These are phyloP conservation scores for Thalassia testudinum DNA, from an alignment of 116 monocot genomes.

Conservation along the genomic window DNA sequence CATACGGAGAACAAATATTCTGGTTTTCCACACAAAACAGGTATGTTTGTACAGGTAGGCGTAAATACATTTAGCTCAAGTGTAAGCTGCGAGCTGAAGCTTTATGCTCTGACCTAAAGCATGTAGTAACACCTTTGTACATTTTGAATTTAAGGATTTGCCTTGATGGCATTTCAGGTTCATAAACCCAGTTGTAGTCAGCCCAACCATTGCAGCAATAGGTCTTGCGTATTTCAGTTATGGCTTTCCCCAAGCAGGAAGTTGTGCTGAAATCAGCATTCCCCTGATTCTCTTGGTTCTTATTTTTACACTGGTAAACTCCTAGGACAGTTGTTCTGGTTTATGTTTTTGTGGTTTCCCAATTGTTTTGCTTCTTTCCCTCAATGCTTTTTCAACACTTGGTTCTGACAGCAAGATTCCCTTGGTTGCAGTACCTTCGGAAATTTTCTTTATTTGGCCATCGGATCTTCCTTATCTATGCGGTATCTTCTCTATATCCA, in stretches of 20 bases:
- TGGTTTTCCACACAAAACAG: no score
- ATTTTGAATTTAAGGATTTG: background rate
- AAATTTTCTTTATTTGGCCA: slow-evolving; percentile 77
- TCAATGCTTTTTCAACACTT: background rate
- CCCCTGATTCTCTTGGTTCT: slow-evolving; percentile 79
- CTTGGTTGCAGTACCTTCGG: slow-evolving; percentile 66
- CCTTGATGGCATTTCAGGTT: slow-evolving; percentile 27
- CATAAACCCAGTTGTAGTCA: slow-evolving; percentile 95
- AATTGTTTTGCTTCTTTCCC: background rate
- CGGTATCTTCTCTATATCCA: slow-evolving; percentile 29
- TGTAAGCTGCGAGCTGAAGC: no score
- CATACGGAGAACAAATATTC: no score
- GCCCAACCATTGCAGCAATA: slow-evolving; percentile 84
- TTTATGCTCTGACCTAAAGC: no score
- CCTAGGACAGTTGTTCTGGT: no score
- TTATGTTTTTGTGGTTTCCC: no score
- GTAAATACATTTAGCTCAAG: no score
- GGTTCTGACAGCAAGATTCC: background rate
- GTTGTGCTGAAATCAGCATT: slow-evolving; percentile 77
- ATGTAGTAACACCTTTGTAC: background rate
- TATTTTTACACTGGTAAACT: slow-evolving; percentile 77
- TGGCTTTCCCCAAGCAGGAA: slow-evolving; percentile 96
- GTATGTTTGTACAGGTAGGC: no score
- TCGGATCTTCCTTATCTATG: slow-evolving; percentile 75
- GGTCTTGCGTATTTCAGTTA: slow-evolving; percentile 96